Evolutionary conservation across 768 basidiomycete genomes (phyloP).

Genomic region (Collybiopsis luxurians): DNA sequence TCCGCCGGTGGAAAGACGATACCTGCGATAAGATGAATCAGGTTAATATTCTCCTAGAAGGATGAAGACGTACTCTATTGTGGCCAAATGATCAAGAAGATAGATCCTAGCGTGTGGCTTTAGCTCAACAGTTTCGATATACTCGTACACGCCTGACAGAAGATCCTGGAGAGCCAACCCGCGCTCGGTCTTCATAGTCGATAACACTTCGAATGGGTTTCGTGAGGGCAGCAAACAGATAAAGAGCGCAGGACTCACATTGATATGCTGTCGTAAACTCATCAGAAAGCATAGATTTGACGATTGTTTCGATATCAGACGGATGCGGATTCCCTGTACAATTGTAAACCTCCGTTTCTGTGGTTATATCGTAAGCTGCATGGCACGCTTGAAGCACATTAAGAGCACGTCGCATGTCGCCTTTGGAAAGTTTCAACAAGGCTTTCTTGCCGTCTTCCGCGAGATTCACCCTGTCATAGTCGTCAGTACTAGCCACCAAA

Average conservation of each 20-base stretch:
- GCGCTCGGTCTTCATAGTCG: constrained; percentile 82
- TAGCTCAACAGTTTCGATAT: constrained; percentile 81
- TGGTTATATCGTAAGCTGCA: constrained; percentile 87
- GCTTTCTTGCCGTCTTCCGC: constrained; percentile 86
- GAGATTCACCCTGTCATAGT: constrained; percentile 69
- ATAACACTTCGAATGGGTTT: constrained; percentile 62
- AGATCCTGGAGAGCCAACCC: constrained; percentile 95
- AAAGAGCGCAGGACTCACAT: constrained; percentile 40
- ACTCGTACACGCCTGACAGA: constrained; percentile 88
- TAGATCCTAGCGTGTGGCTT: constrained; percentile 87
- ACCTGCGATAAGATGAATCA: constrained; percentile 41
- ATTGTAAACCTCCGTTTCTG: constrained; percentile 91
- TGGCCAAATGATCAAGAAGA: constrained; percentile 89
- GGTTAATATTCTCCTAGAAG: neutral
- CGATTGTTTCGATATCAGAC: constrained; percentile 87
- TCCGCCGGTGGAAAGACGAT: constrained; percentile 88
- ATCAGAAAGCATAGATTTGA: constrained; percentile 93
- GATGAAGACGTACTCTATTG: constrained; percentile 73
- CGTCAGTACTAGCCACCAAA: neutral
- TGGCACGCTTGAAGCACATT: constrained; percentile 98
- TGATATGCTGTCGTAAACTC: constrained; percentile 92
- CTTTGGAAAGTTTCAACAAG: constrained; percentile 89
- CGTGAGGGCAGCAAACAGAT: neutral
- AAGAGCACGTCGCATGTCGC: constrained; percentile 96
- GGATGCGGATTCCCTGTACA: constrained; percentile 98